Base-by-base conservation (phyloP, 331 rosid species). In the Spiraea crenata region DNA sequence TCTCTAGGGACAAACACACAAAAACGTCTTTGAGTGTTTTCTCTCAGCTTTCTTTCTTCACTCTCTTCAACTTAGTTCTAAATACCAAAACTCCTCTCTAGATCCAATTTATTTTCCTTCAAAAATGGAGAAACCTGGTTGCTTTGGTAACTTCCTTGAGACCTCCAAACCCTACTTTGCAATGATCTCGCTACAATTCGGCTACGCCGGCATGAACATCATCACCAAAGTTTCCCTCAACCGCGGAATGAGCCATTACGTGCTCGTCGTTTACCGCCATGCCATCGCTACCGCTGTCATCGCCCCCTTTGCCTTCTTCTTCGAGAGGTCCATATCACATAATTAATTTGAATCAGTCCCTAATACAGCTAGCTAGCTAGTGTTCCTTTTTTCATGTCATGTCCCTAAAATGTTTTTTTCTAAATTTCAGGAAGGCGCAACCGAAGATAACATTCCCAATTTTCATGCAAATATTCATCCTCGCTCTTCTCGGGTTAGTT, bases 161-260 rank as follows among this genome's bases (percentile, higher is more conserved):
- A 76, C 38, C 57, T 87, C 92, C 3, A 91, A 86, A 75, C 92
- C 84, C 59, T 73, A 93, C 84, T 73, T 93, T 63, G 97, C 97
- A 16, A 93, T 91, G 99, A 87, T 91, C 7, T 70, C 86, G 3
- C 44, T 93, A 9, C 97, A 93, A 15, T 91, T 93, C 42, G 99
- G 97, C 49, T 93, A 87, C 45, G 97, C 97, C 0, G 99, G 97
- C 15, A 89, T 93, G 99, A 91, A 87, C 52, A 82, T 91, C 40
- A 89, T 93, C 73, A 77, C 91, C 38, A 93, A 93, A 77, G 83
- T 93, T 44, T 93, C 96, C 8, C 96, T 93, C 54, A 89, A 79
- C 77, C 69, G 81, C 14, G 99, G 99, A 73, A 93, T 93, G 99
- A 93, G 96, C 69, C 99, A 93, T 74, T 93, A 86, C 65, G 99